These are phyloP conservation scores for Venturia oleaginea DNA, from an alignment of 2,329 filamentous ascomycete genomes.

Conservation along the genomic window DNA sequence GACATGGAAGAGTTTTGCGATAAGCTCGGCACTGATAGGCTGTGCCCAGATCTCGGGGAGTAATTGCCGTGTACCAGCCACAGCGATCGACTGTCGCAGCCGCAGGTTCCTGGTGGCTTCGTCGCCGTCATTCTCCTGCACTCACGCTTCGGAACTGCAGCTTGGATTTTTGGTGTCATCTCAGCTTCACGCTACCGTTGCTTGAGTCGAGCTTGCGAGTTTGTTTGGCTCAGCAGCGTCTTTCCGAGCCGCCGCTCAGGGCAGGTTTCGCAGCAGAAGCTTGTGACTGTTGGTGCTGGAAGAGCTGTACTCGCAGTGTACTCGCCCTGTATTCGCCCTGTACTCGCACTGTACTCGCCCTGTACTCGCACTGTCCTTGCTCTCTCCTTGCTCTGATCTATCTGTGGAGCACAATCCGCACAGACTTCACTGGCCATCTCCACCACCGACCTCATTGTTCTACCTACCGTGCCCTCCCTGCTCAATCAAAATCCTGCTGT, in stretches of 20 bases:
- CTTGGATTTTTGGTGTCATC: neutral
- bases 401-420: neutral
- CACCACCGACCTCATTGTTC: neutral
- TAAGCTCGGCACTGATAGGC: neutral
- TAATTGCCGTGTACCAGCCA: neutral
- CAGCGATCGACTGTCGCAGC: neutral
- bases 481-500: neutral
- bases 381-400: neutral
- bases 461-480: no score
- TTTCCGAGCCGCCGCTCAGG: neutral
- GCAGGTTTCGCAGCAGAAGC: neutral
- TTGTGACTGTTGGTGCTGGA: neutral
- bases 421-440: neutral
- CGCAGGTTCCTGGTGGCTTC: constrained; percentile 1
- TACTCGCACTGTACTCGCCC: no score
- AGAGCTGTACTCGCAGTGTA: no score
- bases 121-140: neutral
- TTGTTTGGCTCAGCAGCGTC: neutral
- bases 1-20: neutral
- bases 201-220: neutral
- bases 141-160: neutral
- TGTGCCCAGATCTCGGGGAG: neutral
- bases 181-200: neutral
- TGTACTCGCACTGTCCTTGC: no score
- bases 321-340: no score